Evolutionary conservation across 192 early-diverging fungal species (phyloP), one percentile per base, ranked within the genome.

Genomic region (Entomortierella chlamydospora): DNA sequence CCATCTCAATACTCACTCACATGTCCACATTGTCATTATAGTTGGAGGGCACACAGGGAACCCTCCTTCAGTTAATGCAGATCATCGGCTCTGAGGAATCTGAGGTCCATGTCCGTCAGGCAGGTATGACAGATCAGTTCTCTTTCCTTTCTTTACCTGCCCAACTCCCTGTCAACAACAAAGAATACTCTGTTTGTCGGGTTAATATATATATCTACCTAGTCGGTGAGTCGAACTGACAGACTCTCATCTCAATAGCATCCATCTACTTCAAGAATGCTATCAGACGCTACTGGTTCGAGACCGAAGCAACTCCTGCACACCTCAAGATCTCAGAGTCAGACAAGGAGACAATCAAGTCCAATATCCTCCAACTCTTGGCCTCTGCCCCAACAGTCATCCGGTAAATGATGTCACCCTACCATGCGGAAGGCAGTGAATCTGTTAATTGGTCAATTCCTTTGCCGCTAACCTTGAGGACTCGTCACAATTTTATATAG

Each of bases 61-160:
- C 63, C 25, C 68, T 79, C 26, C 47, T 79, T 28, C 76, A 79
- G 57, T 70, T 57, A 12, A 79, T 90, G 64, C 88, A 88, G 71
- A 87, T 90, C 22, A 68, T 90, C 52, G 84, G 81, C 18, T 86
- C 88, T n/a, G 81, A 87, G 61, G 84, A 85, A 30, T 82, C 80
- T 20, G 85, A 88, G 52, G 13, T 86, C 34, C 84, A 82, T 60
- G 84, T 86, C 57, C 84, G 84, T 60, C 88, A 90, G 81, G 87
- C 88, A 63, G 85, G 88, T 90, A 82, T 65, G 50, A 30, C 47
- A 20, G n/a, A 41, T 25, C 34, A 37, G 34, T 18, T 30, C 28
- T 57, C 33, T 20, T 8, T 23, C 22, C 20, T 13, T 23, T 5
- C 34, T 42, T 22, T 39, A 51, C 10, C 20, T 51, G 45, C 1